These are phyloP conservation scores for Ceratopteris richardii DNA, from an alignment of 75 land plant species.

Conservation along the genomic window DNA sequence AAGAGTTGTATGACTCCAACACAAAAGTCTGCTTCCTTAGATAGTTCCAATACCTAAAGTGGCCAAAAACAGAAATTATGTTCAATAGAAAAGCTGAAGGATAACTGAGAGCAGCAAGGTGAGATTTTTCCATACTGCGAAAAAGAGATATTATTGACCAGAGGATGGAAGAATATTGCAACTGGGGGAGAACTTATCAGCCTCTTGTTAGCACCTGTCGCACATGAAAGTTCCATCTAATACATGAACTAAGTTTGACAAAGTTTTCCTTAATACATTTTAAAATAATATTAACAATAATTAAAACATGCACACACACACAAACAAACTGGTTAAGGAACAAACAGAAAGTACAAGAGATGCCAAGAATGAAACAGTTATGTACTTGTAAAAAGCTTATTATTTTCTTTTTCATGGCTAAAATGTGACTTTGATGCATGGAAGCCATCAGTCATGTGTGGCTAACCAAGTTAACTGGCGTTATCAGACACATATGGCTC, in stretches of 20 bases:
- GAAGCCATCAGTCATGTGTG: no score
- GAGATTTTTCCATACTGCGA: constrained; percentile 28
- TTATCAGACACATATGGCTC: no score
- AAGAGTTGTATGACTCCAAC: constrained; percentile 74
- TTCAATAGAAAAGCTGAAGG: constrained; percentile 1
- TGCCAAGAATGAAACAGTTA: no score
- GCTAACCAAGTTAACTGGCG: no score
- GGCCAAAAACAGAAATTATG: background rate
- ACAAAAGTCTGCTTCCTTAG: constrained; percentile 98
- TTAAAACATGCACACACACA: no score
- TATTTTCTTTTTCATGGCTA: no score
- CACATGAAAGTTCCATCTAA: background rate
- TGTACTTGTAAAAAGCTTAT: no score
- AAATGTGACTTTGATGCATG: no score
- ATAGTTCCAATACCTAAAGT: constrained; percentile 93
- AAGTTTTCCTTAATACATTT: no score
- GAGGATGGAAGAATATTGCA: constrained; percentile 88
- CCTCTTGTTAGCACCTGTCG: constrained; percentile 59
- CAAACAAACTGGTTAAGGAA: no score
- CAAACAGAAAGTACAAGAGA: no score
- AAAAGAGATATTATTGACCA: constrained; percentile 67
- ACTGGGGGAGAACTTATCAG: constrained; percentile 83
- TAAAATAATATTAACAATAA: no score
- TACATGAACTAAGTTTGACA: background rate
- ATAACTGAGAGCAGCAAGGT: background rate